A percentile compares a stretch with the other conserved stretches of the same genome.
phyloP scores from a whole-genome alignment of 495 filamentous ascomycete species.

The Penicillium paradoxum region DNA sequence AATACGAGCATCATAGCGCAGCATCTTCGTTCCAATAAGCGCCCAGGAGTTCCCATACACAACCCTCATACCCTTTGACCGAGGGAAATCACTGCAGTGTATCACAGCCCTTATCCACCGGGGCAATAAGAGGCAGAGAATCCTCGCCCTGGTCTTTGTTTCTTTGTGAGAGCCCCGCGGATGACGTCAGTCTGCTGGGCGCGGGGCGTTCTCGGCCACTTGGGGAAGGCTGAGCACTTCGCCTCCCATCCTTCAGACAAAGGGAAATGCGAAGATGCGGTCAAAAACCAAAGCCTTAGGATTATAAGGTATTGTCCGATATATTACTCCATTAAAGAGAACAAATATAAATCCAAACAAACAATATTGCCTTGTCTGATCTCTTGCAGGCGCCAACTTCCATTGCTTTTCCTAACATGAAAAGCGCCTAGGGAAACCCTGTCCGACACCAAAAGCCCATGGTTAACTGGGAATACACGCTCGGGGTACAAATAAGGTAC shows the following conservation, averaged over 20 bases:
- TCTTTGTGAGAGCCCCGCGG: not conserved
- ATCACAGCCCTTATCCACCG: not conserved
- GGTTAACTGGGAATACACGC: no score
- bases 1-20: not conserved
- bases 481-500: no score
- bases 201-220: slow-evolving; percentile 1
- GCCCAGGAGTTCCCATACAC: not conserved
- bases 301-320: no score
- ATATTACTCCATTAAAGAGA: no score
- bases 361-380: no score
- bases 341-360: no score
- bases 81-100: not conserved
- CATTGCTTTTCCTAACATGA: no score
- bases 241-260: not conserved
- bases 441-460: no score
- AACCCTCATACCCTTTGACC: not conserved
- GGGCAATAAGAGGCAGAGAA: not conserved
- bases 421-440: no score
- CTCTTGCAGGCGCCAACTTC: no score
- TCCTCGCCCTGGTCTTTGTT: not conserved
- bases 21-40: not conserved
- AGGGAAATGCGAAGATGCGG: not conserved
- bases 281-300: not conserved
- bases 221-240: not conserved
- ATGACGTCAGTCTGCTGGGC: not conserved